phyloP scores from a whole-genome alignment of 495 filamentous ascomycete species.

The Xylaria flabelliformis region DNA sequence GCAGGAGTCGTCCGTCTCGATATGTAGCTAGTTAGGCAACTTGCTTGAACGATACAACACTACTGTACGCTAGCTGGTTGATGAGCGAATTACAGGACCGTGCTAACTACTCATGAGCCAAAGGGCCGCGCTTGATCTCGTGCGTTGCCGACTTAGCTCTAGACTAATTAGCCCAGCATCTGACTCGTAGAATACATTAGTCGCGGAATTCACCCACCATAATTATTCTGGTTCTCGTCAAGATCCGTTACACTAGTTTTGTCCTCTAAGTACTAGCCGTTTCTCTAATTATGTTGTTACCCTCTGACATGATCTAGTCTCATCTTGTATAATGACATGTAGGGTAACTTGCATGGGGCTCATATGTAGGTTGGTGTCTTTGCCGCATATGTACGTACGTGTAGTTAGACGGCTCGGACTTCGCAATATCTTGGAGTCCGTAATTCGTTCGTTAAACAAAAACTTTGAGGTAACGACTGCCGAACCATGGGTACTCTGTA shows the following conservation, averaged over 20 bases:
- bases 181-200: background rate
- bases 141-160: background rate
- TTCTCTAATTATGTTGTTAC: no score
- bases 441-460: background rate
- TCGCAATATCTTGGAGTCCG: constrained; percentile 1
- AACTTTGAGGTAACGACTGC: background rate
- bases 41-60: background rate
- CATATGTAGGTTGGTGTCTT: background rate
- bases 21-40: constrained; percentile 13
- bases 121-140: background rate
- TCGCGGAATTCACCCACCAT: background rate
- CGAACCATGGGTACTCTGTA: background rate
- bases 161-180: constrained; percentile 13
- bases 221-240: background rate
- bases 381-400: constrained; percentile 10
- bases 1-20: constrained; percentile 21
- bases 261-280: background rate
- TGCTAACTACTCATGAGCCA: background rate
- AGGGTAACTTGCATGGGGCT: background rate
- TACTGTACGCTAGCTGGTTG: background rate
- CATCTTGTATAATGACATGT: constrained; percentile 6
- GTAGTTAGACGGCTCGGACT: constrained; percentile 12
- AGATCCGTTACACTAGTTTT: constrained; percentile 10
- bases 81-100: constrained; percentile 6
- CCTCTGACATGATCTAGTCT: constrained; percentile 8